A percentile compares a stretch with the other conserved stretches of the same genome.
These are phyloP conservation scores for Yamadazyma sp. DNA, from an alignment of 1,139 yeast genomes.

Conservation along the genomic window DNA sequence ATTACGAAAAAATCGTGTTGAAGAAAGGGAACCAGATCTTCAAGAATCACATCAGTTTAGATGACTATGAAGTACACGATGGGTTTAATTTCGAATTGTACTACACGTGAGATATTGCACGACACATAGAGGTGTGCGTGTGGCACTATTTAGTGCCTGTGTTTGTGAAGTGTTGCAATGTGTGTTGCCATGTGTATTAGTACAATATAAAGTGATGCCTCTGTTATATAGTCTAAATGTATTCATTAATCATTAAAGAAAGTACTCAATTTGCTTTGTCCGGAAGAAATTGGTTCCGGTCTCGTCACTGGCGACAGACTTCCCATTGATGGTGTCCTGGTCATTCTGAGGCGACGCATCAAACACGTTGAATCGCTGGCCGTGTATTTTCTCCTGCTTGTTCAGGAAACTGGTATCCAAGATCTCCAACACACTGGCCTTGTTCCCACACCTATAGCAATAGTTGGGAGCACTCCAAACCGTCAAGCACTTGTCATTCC, in stretches of 20 bases:
- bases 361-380: slow-evolving; percentile 81
- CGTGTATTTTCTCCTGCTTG: slow-evolving; percentile 28
- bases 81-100: slow-evolving; percentile 87
- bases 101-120: slow-evolving; percentile 57
- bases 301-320: slow-evolving; percentile 36
- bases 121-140: too few relatives aligned
- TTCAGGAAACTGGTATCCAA: slow-evolving; percentile 30
- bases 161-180: too few relatives aligned
- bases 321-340: slow-evolving; percentile 43
- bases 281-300: slow-evolving; percentile 12
- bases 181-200: too few relatives aligned
- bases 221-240: not conserved
- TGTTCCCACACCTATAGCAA: slow-evolving; percentile 95
- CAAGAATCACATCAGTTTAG: slow-evolving; percentile 87
- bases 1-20: slow-evolving; percentile 60
- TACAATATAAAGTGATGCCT: too few relatives aligned
- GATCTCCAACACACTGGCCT: slow-evolving; percentile 89
- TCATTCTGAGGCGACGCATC: slow-evolving; percentile 94
- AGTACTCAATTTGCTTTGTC: slow-evolving; percentile 65
- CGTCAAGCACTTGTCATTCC: slow-evolving; percentile 86
- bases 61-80: slow-evolving; percentile 91
- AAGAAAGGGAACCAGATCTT: slow-evolving; percentile 79
- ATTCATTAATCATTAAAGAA: slow-evolving; percentile 28
- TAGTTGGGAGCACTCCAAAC: slow-evolving; percentile 99
- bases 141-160: too few relatives aligned